Evolutionary conservation across 2,329 filamentous ascomycete species (phyloP).

Genomic region (Lasiodiplodia hormozganensis): DNA sequence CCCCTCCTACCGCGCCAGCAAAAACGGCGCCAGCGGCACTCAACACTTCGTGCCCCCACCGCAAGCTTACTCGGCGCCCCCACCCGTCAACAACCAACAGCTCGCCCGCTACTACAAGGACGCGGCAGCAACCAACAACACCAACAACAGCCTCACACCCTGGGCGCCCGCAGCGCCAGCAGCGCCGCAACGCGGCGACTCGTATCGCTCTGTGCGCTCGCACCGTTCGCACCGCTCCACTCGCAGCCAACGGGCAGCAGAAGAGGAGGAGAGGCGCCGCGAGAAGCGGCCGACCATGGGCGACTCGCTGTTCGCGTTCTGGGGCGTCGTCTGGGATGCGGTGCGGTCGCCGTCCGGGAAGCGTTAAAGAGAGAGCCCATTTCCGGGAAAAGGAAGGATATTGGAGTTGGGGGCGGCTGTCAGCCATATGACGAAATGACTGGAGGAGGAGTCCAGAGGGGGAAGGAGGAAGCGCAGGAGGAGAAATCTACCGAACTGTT

Average conservation of each 20-base stretch:
- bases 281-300: slow-evolving; percentile 39
- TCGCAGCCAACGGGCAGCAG: background rate
- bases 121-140: background rate
- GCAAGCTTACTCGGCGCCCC: slow-evolving; percentile 23
- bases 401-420: too few relatives aligned
- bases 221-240: slow-evolving; percentile 26
- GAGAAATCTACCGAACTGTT: too few relatives aligned
- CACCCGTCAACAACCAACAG: slow-evolving; percentile 23
- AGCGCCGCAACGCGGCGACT: background rate
- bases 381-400: background rate
- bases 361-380: background rate
- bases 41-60: slow-evolving; percentile 68
- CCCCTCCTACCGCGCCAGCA: slow-evolving; percentile 52
- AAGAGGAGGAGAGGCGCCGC: background rate
- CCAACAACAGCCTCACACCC: slow-evolving; percentile 15
- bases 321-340: slow-evolving; percentile 27
- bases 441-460: too few relatives aligned
- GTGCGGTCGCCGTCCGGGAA: slow-evolving; percentile 19
- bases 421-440: too few relatives aligned
- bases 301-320: slow-evolving; percentile 30
- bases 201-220: slow-evolving; percentile 25
- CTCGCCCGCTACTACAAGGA: slow-evolving; percentile 1
- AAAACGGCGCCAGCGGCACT: slow-evolving; percentile 52
- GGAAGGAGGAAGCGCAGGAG: too few relatives aligned
- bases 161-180: slow-evolving; percentile 1